Conservation (phyloP, 108 stramenopile species). For the Epipyxis sp. region DNA sequence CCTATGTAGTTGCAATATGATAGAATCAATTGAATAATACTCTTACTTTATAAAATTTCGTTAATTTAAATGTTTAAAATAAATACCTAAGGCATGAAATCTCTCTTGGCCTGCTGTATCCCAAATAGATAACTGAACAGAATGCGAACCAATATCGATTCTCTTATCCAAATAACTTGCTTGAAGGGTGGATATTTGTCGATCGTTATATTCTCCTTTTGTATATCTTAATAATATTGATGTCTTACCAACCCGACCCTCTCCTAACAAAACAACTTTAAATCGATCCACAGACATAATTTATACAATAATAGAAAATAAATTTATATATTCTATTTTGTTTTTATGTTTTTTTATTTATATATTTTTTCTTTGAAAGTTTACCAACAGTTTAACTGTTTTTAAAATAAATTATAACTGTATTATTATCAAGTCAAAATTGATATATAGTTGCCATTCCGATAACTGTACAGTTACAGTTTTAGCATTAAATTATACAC, state of each 20-base stretch:
- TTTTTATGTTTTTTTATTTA: too few relatives aligned
- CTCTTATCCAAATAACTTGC: constrained; percentile 57
- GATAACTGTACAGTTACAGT: too few relatives aligned
- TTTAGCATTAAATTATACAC: too few relatives aligned
- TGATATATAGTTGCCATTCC: too few relatives aligned
- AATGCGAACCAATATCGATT: constrained; percentile 22
- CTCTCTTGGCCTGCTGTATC: constrained; percentile 59
- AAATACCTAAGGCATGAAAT: constrained; percentile 39
- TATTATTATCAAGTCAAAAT: too few relatives aligned
- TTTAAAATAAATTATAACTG: too few relatives aligned
- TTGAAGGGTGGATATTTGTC: constrained; percentile 56
- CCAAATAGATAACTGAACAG: constrained; percentile 41
- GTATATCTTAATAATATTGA: constrained; percentile 61
- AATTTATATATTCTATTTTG: too few relatives aligned
- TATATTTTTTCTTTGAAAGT: too few relatives aligned
- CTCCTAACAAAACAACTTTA: constrained; percentile 36
- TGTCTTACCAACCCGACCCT: constrained; percentile 65
- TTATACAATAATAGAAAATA: too few relatives aligned
- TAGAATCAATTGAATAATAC: constrained; percentile 26
- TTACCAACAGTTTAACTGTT: too few relatives aligned
- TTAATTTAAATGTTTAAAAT: constrained; percentile 20
- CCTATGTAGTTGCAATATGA: too few relatives aligned
- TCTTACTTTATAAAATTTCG: background rate
- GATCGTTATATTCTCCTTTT: constrained; percentile 50
- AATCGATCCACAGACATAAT: constrained; percentile 4